phyloP scores from a whole-genome alignment of 305 asterid species.

The Salvia sclarea region DNA sequence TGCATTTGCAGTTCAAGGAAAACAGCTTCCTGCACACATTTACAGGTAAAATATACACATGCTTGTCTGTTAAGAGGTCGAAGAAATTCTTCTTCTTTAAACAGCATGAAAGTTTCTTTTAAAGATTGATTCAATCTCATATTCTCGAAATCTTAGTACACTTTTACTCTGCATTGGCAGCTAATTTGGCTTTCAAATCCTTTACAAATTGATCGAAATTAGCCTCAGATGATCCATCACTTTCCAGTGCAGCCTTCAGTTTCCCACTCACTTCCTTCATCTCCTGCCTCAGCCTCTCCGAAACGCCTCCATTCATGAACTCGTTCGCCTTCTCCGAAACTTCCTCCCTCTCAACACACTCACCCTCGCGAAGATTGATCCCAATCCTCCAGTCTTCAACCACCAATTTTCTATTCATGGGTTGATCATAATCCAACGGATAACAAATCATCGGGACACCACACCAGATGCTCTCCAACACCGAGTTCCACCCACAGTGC shows the following conservation, averaged over 20 bases:
- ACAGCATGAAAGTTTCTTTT: background rate
- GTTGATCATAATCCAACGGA: conserved; percentile 68
- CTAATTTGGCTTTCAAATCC: conserved; percentile 48
- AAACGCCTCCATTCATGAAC: conserved; percentile 40
- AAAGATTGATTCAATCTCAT: background rate
- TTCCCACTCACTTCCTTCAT: conserved; percentile 41
- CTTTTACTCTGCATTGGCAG: background rate
- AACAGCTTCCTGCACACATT: background rate
- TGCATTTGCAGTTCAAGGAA: background rate
- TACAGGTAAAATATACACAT: background rate
- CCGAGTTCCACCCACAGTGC: conserved; percentile 85
- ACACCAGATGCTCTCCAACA: conserved; percentile 74
- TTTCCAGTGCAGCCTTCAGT: conserved; percentile 48
- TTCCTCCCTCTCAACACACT: conserved; percentile 38
- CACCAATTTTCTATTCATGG: conserved; percentile 58
- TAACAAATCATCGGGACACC: conserved; percentile 66
- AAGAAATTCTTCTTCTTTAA: background rate
- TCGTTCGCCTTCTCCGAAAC: conserved; percentile 43
- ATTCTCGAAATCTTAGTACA: background rate
- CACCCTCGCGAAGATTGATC: conserved; percentile 47
- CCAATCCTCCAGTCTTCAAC: conserved; percentile 85
- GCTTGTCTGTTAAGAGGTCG: conserved; percentile 4
- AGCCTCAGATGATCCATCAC: conserved; percentile 59
- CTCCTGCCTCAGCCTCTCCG: conserved; percentile 16
- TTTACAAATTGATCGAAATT: conserved; percentile 44